These are phyloP conservation scores for Telopea speciosissima DNA, from an alignment of 177 flowering plant genomes.

Conservation along the genomic window DNA sequence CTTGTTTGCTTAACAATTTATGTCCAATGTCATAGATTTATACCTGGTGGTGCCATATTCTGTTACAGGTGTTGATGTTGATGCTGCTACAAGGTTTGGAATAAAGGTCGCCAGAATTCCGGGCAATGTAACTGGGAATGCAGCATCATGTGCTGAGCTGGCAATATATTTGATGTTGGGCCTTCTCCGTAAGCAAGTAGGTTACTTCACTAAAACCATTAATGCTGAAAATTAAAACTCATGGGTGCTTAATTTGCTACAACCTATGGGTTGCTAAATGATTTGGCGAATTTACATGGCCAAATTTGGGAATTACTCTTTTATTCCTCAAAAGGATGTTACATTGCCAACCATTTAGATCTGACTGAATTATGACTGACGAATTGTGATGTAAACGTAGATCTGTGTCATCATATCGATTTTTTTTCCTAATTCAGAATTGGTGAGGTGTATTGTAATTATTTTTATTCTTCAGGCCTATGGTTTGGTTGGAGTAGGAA, in stretches of 20 bases:
- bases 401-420: too few relatives aligned
- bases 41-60: neutral
- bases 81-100: conserved; percentile 71
- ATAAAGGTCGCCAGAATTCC: conserved; percentile 89
- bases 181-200: conserved; percentile 82
- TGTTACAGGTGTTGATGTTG: conserved; percentile 65
- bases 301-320: neutral
- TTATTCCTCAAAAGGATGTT: neutral
- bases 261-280: neutral
- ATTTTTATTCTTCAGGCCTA: too few relatives aligned
- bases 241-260: neutral
- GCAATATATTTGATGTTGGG: conserved; percentile 84
- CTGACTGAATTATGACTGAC: neutral
- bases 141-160: conserved; percentile 93
- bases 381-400: too few relatives aligned
- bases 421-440: too few relatives aligned
- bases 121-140: conserved; percentile 63
- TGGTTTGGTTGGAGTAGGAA: too few relatives aligned
- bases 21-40: neutral
- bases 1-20: neutral
- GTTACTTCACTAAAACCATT: conserved; percentile 5
- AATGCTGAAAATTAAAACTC: neutral
- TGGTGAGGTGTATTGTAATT: too few relatives aligned
- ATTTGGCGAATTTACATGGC: neutral
- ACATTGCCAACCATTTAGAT: neutral